Evolutionary conservation across 2,329 filamentous ascomycete genomes (phyloP).

Genomic region (Magnaporthiopsis rhizophila): DNA sequence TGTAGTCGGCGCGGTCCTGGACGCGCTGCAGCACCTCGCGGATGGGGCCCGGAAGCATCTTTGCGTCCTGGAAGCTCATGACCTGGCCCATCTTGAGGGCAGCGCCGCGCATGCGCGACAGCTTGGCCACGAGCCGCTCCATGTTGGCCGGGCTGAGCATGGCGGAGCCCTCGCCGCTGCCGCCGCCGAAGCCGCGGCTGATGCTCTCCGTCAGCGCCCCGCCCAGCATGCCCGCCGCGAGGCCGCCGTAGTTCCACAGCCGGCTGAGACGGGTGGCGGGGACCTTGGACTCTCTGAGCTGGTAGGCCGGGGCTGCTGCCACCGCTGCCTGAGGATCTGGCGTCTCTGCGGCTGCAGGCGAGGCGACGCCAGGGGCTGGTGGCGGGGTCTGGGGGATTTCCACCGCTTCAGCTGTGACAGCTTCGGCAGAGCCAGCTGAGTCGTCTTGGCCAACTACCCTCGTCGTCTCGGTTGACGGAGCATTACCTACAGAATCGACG

Average conservation of each 20-base stretch:
- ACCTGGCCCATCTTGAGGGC: slow-evolving; percentile 97
- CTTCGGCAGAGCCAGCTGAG: no score
- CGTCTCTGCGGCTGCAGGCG: no score
- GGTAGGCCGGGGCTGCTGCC: slow-evolving; percentile 28
- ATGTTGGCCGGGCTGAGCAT: slow-evolving; percentile 87
- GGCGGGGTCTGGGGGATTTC: neutral
- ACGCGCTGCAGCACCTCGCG: slow-evolving; percentile 88
- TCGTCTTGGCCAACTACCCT: neutral
- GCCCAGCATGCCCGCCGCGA: slow-evolving; percentile 92
- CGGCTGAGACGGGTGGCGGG: slow-evolving; percentile 80
- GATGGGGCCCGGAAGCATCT: slow-evolving; percentile 82
- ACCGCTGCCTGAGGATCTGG: neutral
- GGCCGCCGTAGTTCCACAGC: slow-evolving; percentile 88
- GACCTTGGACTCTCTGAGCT: slow-evolving; percentile 81
- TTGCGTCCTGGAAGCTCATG: slow-evolving; percentile 96
- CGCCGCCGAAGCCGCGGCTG: slow-evolving; percentile 67
- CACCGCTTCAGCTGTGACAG: neutral
- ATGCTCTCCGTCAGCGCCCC: slow-evolving; percentile 82
- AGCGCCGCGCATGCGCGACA: slow-evolving; percentile 93
- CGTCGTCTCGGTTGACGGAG: neutral
- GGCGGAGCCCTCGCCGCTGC: slow-evolving; percentile 56
- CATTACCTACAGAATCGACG: neutral
- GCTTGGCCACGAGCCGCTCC: slow-evolving; percentile 83
- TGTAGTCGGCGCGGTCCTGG: slow-evolving; percentile 94
- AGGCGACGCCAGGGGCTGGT: neutral